Percentiles rank a stretch among this genome's conserved stretches.
These are phyloP conservation scores for Clonostachys sp. DNA, from an alignment of 2,329 filamentous ascomycete genomes.

Conservation along the genomic window DNA sequence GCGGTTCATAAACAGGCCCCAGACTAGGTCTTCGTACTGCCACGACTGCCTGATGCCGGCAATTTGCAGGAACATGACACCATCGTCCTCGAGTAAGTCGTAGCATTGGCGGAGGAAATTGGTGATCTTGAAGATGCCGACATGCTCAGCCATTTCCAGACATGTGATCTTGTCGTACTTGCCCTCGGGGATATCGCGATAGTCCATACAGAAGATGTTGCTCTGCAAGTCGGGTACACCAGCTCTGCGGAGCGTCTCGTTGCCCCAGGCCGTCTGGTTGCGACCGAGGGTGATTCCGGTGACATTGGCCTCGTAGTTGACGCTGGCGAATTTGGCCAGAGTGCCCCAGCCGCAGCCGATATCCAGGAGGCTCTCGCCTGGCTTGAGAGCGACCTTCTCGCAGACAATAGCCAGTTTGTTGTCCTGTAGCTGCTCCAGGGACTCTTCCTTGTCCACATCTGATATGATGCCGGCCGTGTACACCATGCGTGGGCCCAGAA, in stretches of 20 bases:
- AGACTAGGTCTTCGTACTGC: conserved; percentile 97
- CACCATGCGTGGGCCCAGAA: conserved; percentile 97
- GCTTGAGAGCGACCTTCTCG: conserved; percentile 85
- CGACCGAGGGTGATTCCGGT: conserved; percentile 91
- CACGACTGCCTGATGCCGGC: conserved; percentile 89
- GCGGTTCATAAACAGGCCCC: conserved; percentile 99
- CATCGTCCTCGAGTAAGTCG: conserved; percentile 95
- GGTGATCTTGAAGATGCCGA: conserved; percentile 84
- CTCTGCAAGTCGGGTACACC: conserved; percentile 85
- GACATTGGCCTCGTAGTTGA: conserved; percentile 81
- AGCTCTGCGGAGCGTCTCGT: conserved; percentile 77
- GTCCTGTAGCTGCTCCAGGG: conserved; percentile 91
- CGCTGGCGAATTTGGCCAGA: conserved; percentile 85
- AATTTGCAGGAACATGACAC: conserved; percentile 93
- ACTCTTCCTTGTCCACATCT: conserved; percentile 81
- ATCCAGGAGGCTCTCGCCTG: conserved; percentile 80
- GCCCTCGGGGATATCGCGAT: conserved; percentile 77
- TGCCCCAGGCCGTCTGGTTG: conserved; percentile 97
- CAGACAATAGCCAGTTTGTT: conserved; percentile 95
- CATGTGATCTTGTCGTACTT: conserved; percentile 92
- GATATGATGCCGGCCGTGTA: conserved; percentile 95
- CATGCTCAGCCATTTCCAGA: conserved; percentile 98
- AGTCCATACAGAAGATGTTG: conserved; percentile 92
- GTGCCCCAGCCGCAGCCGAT: conserved; percentile 99
- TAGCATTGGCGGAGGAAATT: conserved; percentile 81